These are phyloP conservation scores for Aspergillus leporis DNA, from an alignment of 495 filamentous ascomycete species.

Conservation along the genomic window DNA sequence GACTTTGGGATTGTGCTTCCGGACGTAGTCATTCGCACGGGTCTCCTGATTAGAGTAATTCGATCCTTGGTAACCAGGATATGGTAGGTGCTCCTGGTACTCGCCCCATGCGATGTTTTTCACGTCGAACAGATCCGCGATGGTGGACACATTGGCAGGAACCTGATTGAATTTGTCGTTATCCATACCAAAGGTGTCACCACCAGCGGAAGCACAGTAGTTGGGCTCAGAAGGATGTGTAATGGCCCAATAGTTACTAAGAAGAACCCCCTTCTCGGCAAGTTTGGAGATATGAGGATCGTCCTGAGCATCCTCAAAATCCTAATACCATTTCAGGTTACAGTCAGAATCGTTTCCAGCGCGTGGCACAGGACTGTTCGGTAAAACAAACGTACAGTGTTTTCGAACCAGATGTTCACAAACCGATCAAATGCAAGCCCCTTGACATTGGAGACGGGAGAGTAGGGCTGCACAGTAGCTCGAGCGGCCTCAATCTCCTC, in stretches of 20 bases:
- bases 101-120: constrained; percentile 67
- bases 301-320: constrained; percentile 50
- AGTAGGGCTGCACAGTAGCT: constrained; percentile 38
- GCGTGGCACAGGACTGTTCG: constrained; percentile 32
- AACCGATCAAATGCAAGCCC: constrained; percentile 69
- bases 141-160: constrained; percentile 62
- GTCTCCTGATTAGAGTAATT: constrained; percentile 54
- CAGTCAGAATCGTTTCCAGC: constrained; percentile 4
- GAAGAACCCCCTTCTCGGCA: constrained; percentile 60
- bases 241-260: constrained; percentile 63
- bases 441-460: constrained; percentile 58
- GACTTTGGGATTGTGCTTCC: constrained; percentile 73
- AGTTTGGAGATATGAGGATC: constrained; percentile 57
- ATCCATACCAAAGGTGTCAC: constrained; percentile 70
- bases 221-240: constrained; percentile 74
- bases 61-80: constrained; percentile 63
- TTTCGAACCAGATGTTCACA: constrained; percentile 71
- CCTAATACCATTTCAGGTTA: constrained; percentile 36
- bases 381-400: constrained; percentile 63
- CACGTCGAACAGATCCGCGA: constrained; percentile 69
- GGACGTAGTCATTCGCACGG: constrained; percentile 64
- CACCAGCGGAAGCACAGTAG: constrained; percentile 62
- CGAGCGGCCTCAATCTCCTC: constrained; percentile 34
- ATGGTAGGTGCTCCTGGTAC: constrained; percentile 71
- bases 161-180: constrained; percentile 60